phyloP scores from a whole-genome alignment of 2,329 filamentous ascomycete genomes.

The Aspergillus sp. region DNA sequence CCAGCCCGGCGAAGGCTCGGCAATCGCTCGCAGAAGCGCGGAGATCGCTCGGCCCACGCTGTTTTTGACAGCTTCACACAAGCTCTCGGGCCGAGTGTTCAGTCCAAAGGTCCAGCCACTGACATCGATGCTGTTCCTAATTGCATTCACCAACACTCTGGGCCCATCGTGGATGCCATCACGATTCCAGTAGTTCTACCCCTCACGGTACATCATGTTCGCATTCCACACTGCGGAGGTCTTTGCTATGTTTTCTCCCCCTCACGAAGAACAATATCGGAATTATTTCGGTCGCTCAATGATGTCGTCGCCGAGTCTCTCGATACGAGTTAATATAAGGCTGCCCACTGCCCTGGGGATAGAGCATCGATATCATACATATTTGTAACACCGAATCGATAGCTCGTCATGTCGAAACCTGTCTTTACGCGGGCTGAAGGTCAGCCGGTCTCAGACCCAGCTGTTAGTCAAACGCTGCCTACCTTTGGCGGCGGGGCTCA shows the following conservation, averaged over 20 bases:
- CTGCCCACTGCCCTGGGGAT: background rate
- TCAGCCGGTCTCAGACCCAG: background rate
- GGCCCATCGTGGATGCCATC: too few relatives aligned
- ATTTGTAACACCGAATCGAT: background rate
- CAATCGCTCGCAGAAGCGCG: too few relatives aligned
- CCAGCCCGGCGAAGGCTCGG: too few relatives aligned
- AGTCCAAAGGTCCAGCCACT: too few relatives aligned
- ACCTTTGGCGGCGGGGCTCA: slow-evolving; percentile 37
- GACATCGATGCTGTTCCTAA: too few relatives aligned
- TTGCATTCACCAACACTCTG: too few relatives aligned
- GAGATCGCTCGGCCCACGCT: too few relatives aligned
- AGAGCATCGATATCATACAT: background rate
- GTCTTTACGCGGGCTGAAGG: background rate
- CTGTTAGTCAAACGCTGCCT: background rate
- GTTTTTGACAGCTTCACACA: too few relatives aligned
- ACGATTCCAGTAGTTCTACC: too few relatives aligned
- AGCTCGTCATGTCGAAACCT: background rate
- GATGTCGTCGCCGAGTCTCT: background rate
- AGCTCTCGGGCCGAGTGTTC: too few relatives aligned
- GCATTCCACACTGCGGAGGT: background rate
- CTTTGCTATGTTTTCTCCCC: background rate
- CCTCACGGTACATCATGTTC: too few relatives aligned
- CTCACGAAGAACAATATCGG: background rate
- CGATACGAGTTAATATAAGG: background rate
- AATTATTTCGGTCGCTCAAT: background rate